Percentiles rank a stretch among this genome's conserved stretches.
Evolutionary conservation across 257 asterid species (phyloP).

Genomic region (Nemophila menziesii): DNA sequence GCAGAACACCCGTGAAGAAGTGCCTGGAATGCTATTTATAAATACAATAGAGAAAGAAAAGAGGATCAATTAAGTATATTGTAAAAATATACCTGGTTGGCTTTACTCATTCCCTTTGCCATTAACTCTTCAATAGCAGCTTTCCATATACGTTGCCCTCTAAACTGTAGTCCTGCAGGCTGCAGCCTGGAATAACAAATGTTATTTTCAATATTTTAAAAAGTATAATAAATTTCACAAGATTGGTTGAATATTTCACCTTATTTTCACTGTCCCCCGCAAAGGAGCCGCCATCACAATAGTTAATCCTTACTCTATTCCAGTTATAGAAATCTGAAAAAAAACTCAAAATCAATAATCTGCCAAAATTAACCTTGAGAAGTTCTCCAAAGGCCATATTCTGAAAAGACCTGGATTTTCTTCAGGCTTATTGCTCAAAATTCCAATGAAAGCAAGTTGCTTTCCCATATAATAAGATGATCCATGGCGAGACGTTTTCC

Average conservation of each 20-base stretch:
- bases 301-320: conserved; percentile 89
- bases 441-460: conserved; percentile 57
- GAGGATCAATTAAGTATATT: no score
- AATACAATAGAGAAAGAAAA: no score
- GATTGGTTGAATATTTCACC: conserved; percentile 26
- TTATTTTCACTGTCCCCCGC: conserved; percentile 74
- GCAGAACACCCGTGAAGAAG: conserved; percentile 99
- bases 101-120: conserved; percentile 77
- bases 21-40: no score
- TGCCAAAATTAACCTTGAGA: not conserved
- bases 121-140: conserved; percentile 70
- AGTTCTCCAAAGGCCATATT: not conserved
- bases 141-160: conserved; percentile 73
- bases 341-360: conserved; percentile 6
- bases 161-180: conserved; percentile 73
- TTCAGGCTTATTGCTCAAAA: conserved; percentile 77
- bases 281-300: conserved; percentile 95
- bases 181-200: conserved; percentile 8
- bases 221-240: not conserved
- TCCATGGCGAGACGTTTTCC: conserved; percentile 73
- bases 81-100: no score
- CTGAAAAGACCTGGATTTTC: conserved; percentile 77
- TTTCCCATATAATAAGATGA: conserved; percentile 69
- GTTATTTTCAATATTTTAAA: no score
- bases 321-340: conserved; percentile 82